phyloP scores from a whole-genome alignment of 805 yeast genomes.

The Wilhelminamyces savonicus region DNA sequence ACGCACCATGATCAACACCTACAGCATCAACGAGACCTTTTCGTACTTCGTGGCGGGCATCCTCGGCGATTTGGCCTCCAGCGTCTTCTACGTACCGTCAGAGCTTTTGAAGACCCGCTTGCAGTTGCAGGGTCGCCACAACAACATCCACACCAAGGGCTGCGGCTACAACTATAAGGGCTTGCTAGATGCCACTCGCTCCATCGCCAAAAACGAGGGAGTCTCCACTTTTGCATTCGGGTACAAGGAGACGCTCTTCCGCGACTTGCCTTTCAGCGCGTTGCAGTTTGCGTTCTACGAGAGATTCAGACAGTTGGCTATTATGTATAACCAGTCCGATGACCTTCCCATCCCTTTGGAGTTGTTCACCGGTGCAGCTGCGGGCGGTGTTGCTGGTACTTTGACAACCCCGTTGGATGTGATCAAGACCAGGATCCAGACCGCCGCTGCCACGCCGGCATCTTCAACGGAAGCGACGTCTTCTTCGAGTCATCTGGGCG shows the following conservation, averaged over 20 bases:
- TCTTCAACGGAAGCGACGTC: not conserved
- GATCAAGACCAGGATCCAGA: conserved; percentile 87
- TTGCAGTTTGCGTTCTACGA: conserved; percentile 95
- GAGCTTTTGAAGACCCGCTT: conserved; percentile 91
- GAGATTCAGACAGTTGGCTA: conserved; percentile 62
- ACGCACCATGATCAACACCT: conserved; percentile 58
- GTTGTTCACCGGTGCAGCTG: conserved; percentile 85
- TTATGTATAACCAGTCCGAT: conserved; percentile 23
- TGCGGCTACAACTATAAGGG: conserved; percentile 85
- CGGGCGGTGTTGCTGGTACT: conserved; percentile 89
- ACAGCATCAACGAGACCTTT: conserved; percentile 66
- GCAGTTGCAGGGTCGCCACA: conserved; percentile 84
- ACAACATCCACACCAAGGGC: conserved; percentile 62
- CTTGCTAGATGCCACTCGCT: conserved; percentile 60
- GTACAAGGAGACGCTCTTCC: conserved; percentile 84
- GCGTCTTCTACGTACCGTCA: conserved; percentile 87
- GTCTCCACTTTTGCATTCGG: conserved; percentile 74
- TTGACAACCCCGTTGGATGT: conserved; percentile 91
- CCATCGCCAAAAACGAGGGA: conserved; percentile 70
- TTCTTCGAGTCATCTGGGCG: conserved; percentile 1
- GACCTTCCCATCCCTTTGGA: conserved; percentile 58
- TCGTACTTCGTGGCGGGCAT: conserved; percentile 83
- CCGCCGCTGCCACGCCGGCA: conserved; percentile 54
- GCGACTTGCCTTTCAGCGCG: conserved; percentile 95
- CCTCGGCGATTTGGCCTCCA: conserved; percentile 87